These are phyloP conservation scores for Komagataella mondaviorum DNA, from an alignment of 805 yeast species.

Conservation along the genomic window DNA sequence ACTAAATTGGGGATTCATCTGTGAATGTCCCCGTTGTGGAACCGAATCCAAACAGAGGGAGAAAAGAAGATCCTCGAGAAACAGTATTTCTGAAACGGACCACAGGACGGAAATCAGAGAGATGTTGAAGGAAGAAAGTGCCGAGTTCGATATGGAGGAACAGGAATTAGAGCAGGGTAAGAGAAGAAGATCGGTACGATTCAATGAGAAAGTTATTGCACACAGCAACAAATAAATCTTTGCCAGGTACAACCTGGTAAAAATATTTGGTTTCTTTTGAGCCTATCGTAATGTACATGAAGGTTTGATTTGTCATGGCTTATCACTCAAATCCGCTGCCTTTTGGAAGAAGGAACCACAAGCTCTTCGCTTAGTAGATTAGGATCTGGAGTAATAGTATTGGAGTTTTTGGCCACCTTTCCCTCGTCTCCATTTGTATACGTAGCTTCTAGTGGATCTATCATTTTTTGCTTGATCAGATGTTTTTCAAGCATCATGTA, in stretches of 20 bases:
- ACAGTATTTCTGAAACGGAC: not conserved
- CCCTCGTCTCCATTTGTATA: slow-evolving; percentile 5
- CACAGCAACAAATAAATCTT: not conserved
- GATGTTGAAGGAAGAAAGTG: slow-evolving; percentile 23
- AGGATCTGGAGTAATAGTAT: not conserved
- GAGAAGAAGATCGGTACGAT: slow-evolving; percentile 53
- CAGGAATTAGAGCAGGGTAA: slow-evolving; percentile 28
- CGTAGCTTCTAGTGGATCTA: slow-evolving; percentile 11
- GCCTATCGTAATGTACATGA: not conserved
- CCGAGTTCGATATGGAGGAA: slow-evolving; percentile 18
- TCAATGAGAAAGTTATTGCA: slow-evolving; percentile 45
- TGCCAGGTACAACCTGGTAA: not conserved
- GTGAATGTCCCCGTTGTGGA: slow-evolving; percentile 55
- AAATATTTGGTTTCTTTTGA: slow-evolving; percentile 1
- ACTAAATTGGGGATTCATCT: slow-evolving; percentile 69
- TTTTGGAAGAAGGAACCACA: not conserved
- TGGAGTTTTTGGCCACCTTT: not conserved
- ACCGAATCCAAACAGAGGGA: slow-evolving; percentile 32
- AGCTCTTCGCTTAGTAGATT: not conserved
- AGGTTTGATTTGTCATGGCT: not conserved
- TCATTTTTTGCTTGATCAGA: slow-evolving; percentile 28
- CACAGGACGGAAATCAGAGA: slow-evolving; percentile 28
- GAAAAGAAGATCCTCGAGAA: slow-evolving; percentile 25
- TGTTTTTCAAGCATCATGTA: slow-evolving; percentile 69
- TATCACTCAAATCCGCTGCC: not conserved